Percentiles rank a stretch among this genome's conserved stretches.
These are phyloP conservation scores for Berkeleyomyces rouxiae DNA, from an alignment of 2,329 filamentous ascomycete genomes.

Conservation along the genomic window DNA sequence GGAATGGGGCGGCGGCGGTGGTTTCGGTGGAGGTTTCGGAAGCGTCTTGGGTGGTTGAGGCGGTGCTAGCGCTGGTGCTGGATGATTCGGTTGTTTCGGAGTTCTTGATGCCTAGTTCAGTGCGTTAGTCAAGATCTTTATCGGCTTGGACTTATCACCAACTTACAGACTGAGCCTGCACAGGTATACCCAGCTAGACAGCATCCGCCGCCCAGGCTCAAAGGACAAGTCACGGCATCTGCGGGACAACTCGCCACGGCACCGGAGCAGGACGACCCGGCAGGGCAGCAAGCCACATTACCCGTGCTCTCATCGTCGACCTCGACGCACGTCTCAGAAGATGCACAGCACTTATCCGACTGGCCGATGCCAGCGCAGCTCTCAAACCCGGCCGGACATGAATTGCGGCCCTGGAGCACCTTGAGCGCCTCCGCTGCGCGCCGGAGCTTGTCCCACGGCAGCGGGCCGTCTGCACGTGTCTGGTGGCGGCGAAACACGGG, in stretches of 20 bases:
- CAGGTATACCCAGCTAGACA: constrained; percentile 59
- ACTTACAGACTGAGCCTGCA: constrained; percentile 52
- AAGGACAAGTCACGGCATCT: constrained; percentile 47
- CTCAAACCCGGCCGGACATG: constrained; percentile 50
- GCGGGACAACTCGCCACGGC: constrained; percentile 43
- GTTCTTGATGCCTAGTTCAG: constrained; percentile 7
- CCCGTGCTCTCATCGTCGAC: constrained; percentile 47
- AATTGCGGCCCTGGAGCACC: constrained; percentile 38
- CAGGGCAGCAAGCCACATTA: constrained; percentile 59
- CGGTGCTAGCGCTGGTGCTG: constrained; percentile 18
- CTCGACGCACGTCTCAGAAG: constrained; percentile 47
- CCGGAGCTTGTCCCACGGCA: constrained; percentile 18
- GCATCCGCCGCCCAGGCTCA: constrained; percentile 53
- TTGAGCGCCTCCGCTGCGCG: constrained; percentile 31
- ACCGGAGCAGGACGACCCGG: constrained; percentile 46
- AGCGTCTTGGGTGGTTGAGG: constrained; percentile 20
- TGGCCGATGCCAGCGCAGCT: constrained; percentile 47
- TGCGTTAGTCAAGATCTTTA: background rate
- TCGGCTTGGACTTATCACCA: background rate
- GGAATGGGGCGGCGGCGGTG: constrained; percentile 14
- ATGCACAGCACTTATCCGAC: constrained; percentile 56
- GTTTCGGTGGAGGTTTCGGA: constrained; percentile 28
- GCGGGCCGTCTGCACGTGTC: constrained; percentile 10
- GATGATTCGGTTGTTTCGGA: constrained; percentile 19
- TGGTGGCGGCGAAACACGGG: constrained; percentile 5